Evolutionary conservation across 352 stramenopile species (phyloP), one percentile per base, ranked within the genome.

Genomic region (Pelagophyceae sp.): DNA sequence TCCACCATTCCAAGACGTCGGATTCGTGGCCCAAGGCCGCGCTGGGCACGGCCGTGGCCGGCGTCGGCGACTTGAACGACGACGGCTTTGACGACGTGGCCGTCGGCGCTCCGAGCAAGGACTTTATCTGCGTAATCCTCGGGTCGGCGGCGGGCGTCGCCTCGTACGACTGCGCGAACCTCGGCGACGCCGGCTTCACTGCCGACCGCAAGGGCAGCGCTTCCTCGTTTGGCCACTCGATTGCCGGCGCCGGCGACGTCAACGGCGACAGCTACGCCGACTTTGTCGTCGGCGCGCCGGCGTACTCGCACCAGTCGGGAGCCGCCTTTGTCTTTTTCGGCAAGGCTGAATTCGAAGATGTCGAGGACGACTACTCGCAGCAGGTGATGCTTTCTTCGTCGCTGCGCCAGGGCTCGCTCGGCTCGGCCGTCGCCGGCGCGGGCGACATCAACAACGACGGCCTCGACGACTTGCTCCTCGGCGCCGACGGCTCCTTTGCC

Each of bases 361-460:
- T 35, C 0, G 67, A 74, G 67, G 29, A 74, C 58, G 29, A 11
- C 58, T 54, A 54, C 33, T 33, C 58, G 32, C 37, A 72, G n/a
- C 29, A 72, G 5, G 63, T 32, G 11, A 74, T 74, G 15, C 31
- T 74, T 27, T 6, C 23, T 1, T 58, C 35, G 2, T 31, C 33
- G 6, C 67, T 74, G 11, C 35, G 35, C 6, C 11, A n/a, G 1
- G 67, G 67, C 35, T 33, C 35, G 0, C 67, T 74, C 31, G 67
- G 67, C 29, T 20, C n/a, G 1, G 33, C 67, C 2, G 67, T 74
- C 17, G 33, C 67, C 17, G 67, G 67, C 20, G 67, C 35, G 15
- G 67, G 67, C 19, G 67, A 74, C 67, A 29, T 74, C 33, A 74
- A 74, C 38, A 74, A 74, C 67, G 67, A 74, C 33, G 67, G 67